phyloP scores from a whole-genome alignment of 2,329 filamentous ascomycete species.

The Calonectria henricotiae region DNA sequence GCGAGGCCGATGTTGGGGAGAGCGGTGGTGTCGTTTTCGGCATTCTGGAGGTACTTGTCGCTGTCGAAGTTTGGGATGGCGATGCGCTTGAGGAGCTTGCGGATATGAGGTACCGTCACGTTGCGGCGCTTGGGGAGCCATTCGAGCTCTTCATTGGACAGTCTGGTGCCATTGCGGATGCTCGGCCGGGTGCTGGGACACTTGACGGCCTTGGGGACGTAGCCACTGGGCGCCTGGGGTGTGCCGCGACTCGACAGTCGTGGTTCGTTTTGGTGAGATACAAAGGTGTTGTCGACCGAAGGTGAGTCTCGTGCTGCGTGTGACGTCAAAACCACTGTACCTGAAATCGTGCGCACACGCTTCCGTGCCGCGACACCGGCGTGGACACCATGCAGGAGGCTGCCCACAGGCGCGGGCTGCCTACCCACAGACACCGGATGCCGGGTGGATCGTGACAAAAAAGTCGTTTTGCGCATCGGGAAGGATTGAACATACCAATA shows the following conservation, averaged over 20 bases:
- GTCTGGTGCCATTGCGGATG: conserved; percentile 73
- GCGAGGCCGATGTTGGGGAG: conserved; percentile 80
- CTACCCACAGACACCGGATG: neutral
- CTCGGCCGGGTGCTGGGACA: conserved; percentile 81
- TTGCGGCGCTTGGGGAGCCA: conserved; percentile 83
- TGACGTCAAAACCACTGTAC: conserved; percentile 38
- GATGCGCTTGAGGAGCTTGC: conserved; percentile 79
- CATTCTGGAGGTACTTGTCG: conserved; percentile 75
- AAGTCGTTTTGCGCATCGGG: neutral
- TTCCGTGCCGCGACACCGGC: neutral
- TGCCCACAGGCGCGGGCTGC: conserved; percentile 1
- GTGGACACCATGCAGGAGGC: conserved; percentile 4
- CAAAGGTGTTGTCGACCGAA: conserved; percentile 41
- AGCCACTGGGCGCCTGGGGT: conserved; percentile 67
- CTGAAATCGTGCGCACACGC: conserved; percentile 23
- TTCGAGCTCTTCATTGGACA: conserved; percentile 80
- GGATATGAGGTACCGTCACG: conserved; percentile 83
- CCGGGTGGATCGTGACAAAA: conserved; percentile 1
- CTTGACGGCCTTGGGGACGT: conserved; percentile 77
- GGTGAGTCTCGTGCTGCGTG: conserved; percentile 40
- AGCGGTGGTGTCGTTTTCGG: conserved; percentile 53
- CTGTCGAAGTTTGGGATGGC: conserved; percentile 86
- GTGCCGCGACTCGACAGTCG: conserved; percentile 51
- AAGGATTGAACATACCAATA: conserved; percentile 39
- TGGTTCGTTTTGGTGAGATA: conserved; percentile 33